A percentile compares a stretch with the other conserved stretches of the same genome.
phyloP scores from a whole-genome alignment of 495 filamentous ascomycete species.

The Penicillium tannophilum region DNA sequence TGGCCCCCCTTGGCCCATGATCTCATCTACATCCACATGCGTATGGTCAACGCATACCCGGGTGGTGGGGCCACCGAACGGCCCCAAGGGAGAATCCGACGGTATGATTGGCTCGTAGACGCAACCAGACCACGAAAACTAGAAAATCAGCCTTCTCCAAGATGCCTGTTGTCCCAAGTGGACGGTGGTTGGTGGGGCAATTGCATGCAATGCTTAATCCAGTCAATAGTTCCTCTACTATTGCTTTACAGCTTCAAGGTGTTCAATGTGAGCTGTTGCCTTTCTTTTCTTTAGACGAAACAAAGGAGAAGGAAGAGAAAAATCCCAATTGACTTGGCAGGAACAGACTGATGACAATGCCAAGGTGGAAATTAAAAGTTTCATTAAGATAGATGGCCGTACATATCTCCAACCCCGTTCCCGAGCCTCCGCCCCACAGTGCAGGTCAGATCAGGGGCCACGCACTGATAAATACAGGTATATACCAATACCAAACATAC shows the following conservation, averaged over 20 bases:
- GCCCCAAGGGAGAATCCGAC: constrained; percentile 10
- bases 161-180: constrained; percentile 14
- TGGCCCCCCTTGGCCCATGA: background rate
- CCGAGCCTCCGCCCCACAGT: constrained; percentile 3
- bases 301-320: background rate
- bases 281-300: background rate
- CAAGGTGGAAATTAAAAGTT: background rate
- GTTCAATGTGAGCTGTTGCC: background rate
- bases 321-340: background rate
- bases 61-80: constrained; percentile 20
- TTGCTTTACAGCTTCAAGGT: constrained; percentile 10
- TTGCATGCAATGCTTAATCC: constrained; percentile 25
- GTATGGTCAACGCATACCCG: constrained; percentile 1
- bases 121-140: constrained; percentile 20
- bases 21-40: constrained; percentile 5
- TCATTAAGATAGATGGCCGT: background rate
- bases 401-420: background rate
- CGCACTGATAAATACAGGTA: constrained; percentile 2
- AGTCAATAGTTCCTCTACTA: constrained; percentile 3
- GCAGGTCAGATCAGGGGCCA: constrained; percentile 11
- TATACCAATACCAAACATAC: constrained; percentile 6
- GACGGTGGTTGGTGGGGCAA: constrained; percentile 19
- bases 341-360: background rate
- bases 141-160: constrained; percentile 2
- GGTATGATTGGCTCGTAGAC: constrained; percentile 13